Percentiles rank a stretch among this genome's conserved stretches.
Conservation (phyloP, 306 rosid species). For the Casuarina cunninghamiana region DNA sequence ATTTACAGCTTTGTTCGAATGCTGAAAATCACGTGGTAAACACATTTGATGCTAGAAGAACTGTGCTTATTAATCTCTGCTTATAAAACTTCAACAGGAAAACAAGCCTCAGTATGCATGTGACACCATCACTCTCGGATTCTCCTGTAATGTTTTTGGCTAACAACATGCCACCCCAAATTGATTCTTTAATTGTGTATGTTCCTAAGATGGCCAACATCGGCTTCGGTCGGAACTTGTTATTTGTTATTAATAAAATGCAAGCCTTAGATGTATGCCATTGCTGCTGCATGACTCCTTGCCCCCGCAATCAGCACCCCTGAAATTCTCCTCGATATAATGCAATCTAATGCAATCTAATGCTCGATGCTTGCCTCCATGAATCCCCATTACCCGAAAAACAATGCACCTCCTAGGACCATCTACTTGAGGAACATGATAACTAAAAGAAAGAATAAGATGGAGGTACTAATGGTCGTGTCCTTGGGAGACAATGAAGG, state of each 20-base stretch:
- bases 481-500: too few relatives aligned
- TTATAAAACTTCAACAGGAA: slow-evolving; percentile 31
- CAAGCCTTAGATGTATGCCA: slow-evolving; percentile 30
- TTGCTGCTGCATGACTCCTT: slow-evolving; percentile 31
- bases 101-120: background rate
- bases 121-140: slow-evolving; percentile 26
- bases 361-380: background rate
- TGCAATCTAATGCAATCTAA: slow-evolving; percentile 7
- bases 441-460: too few relatives aligned
- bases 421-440: too few relatives aligned
- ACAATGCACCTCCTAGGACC: too few relatives aligned
- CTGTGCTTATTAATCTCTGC: slow-evolving; percentile 21
- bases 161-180: slow-evolving; percentile 26
- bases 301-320: slow-evolving; percentile 27
- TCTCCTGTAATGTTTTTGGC: slow-evolving; percentile 37
- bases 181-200: slow-evolving; percentile 25
- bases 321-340: slow-evolving; percentile 16
- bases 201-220: slow-evolving; percentile 30
- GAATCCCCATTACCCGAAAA: background rate
- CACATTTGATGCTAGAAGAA: slow-evolving; percentile 33
- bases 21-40: background rate
- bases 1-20: slow-evolving; percentile 8
- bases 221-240: slow-evolving; percentile 20
- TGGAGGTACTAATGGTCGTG: too few relatives aligned
- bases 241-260: slow-evolving; percentile 5